Evolutionary conservation across 805 yeast genomes (phyloP).

Genomic region (Nakazawaea ernobii): DNA sequence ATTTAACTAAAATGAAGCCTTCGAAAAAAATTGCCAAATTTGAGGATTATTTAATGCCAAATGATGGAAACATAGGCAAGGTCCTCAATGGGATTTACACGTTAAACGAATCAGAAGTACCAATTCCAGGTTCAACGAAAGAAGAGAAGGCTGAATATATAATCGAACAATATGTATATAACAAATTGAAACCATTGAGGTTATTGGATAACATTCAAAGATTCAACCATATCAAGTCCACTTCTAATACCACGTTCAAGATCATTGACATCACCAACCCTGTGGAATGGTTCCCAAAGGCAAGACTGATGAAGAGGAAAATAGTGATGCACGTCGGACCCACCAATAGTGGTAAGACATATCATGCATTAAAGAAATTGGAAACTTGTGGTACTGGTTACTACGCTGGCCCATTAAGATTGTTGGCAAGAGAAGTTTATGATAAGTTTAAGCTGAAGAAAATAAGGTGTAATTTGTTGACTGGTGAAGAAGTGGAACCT

Average conservation of each 20-base stretch:
- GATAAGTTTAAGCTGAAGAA: slow-evolving; percentile 70
- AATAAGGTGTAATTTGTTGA: slow-evolving; percentile 71
- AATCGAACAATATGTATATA: slow-evolving; percentile 23
- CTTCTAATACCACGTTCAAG: slow-evolving; percentile 24
- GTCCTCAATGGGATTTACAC: slow-evolving; percentile 17
- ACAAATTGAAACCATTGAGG: slow-evolving; percentile 23
- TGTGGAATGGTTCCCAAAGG: slow-evolving; percentile 77
- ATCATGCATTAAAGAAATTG: slow-evolving; percentile 67
- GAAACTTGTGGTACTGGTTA: slow-evolving; percentile 68
- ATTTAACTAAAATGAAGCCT: background rate
- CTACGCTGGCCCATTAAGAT: slow-evolving; percentile 90
- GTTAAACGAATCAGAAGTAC: background rate
- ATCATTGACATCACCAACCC: slow-evolving; percentile 51
- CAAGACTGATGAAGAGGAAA: slow-evolving; percentile 72
- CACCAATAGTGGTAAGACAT: slow-evolving; percentile 94
- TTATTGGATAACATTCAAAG: slow-evolving; percentile 25
- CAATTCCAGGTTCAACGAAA: slow-evolving; percentile 2
- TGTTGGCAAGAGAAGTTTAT: slow-evolving; percentile 86
- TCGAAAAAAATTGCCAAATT: slow-evolving; percentile 1
- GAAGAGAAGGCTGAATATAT: slow-evolving; percentile 16
- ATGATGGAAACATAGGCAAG: slow-evolving; percentile 23
- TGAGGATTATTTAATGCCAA: slow-evolving; percentile 16
- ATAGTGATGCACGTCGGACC: slow-evolving; percentile 96
- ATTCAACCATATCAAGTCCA: slow-evolving; percentile 19
- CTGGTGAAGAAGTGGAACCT: slow-evolving; percentile 92